Base-by-base conservation (phyloP, 2,329 filamentous ascomycete genomes). In the Chrysosporium queenslandicum region DNA sequence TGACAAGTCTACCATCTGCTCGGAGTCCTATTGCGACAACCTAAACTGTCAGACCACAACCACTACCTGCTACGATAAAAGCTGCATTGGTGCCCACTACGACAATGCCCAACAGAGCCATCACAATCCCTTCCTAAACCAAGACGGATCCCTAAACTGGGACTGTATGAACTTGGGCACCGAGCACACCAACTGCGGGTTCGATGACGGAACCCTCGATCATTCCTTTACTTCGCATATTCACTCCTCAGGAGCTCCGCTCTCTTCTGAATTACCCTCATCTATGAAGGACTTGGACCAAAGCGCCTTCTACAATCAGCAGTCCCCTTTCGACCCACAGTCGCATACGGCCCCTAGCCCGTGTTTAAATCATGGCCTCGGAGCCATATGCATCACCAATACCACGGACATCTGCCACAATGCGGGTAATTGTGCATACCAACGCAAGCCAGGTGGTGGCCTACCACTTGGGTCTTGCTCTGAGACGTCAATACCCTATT, bases 1-100 rank as follows among this genome's bases (percentile, higher is more conserved):
- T 54, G 66, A 69, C 47, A 63, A 64, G 30, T 64, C 62, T 6
- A 68, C 62, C 2, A 61, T 63, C 11, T 71, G 69, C 56, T 69
- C 69, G 1, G 63, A 63, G 29, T 58, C 63, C 14, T 58, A 63
- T 39, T 67, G 65, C 50, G 60, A 59, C 4, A 56, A 59, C 7
- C 30, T 21, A 25, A 55, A 64, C 39, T 67, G 66, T 55, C 59
- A 64, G 42, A 62, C 50, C 32, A 58, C 61, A n/a, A 64, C 63
- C 3, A 61, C 65, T 21, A 59, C 63, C 41, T 72, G 69, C 56
- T 71, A 69, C 41, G 68, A 71, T 37, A 60, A 63, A 16, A 57
- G 63, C 29, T 68, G 66, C 52, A 59, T 58, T 3, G 52, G 56
- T 16, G 29, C 48, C 20, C 56, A 49, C 29, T 49, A 46, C 18